These are phyloP conservation scores for Wickerhamiella alocasiicola DNA, from an alignment of 805 yeast genomes.

Conservation along the genomic window DNA sequence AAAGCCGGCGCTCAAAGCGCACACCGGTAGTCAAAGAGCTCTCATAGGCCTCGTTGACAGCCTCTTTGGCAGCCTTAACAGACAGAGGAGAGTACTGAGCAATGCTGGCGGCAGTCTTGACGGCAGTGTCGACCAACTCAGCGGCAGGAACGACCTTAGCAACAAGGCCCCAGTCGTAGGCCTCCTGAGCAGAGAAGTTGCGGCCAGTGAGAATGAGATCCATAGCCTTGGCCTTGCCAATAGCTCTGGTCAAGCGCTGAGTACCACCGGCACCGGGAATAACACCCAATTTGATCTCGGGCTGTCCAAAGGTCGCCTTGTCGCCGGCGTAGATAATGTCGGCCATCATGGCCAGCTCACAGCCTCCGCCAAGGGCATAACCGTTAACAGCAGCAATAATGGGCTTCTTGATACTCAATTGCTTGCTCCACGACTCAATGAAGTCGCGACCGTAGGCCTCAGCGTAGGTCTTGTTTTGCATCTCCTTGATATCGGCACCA, in stretches of 20 bases:
- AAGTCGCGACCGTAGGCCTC: slow-evolving; percentile 29
- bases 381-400: slow-evolving; percentile 44
- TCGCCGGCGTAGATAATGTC: slow-evolving; percentile 41
- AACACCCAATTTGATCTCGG: slow-evolving; percentile 41
- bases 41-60: slow-evolving; percentile 33
- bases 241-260: slow-evolving; percentile 36
- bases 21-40: slow-evolving; percentile 31
- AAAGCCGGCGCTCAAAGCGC: slow-evolving; percentile 33
- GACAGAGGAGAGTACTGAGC: slow-evolving; percentile 35
- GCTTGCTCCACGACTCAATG: slow-evolving; percentile 32
- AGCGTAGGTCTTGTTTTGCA: slow-evolving; percentile 31
- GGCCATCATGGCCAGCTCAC: slow-evolving; percentile 42
- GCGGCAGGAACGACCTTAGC: slow-evolving; percentile 32
- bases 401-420: slow-evolving; percentile 34
- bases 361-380: slow-evolving; percentile 45
- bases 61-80: slow-evolving; percentile 35
- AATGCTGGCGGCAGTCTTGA: slow-evolving; percentile 34
- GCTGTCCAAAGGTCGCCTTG: slow-evolving; percentile 40
- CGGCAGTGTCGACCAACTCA: slow-evolving; percentile 32
- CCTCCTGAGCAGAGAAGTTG: slow-evolving; percentile 34
- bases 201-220: slow-evolving; percentile 39
- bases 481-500: slow-evolving; percentile 45
- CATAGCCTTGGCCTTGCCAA: slow-evolving; percentile 41
- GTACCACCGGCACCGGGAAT: slow-evolving; percentile 45
- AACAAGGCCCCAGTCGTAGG: slow-evolving; percentile 38